phyloP scores from a whole-genome alignment of 495 filamentous ascomycete species.

The Patellaria atrata region DNA sequence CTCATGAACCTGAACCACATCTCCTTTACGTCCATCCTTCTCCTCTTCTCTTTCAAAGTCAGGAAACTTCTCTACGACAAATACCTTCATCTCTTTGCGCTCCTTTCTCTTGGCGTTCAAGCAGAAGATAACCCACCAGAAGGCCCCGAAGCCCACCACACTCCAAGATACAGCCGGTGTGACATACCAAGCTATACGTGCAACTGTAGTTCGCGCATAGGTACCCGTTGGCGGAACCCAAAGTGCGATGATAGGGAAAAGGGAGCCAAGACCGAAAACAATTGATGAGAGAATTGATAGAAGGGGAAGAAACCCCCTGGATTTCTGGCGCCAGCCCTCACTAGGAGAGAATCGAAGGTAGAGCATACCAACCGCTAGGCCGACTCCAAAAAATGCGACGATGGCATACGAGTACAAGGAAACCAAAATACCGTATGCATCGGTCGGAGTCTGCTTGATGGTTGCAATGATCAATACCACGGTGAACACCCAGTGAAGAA shows the following conservation, averaged over 20 bases:
- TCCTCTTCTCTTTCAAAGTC: conserved; percentile 1
- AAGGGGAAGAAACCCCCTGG: background rate
- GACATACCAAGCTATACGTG: conserved; percentile 2
- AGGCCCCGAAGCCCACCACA: background rate
- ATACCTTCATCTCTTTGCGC: conserved; percentile 1
- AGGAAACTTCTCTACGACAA: conserved; percentile 1
- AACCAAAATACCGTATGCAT: conserved; percentile 7
- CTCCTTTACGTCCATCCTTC: too few species aligned
- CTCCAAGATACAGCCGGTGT: conserved; percentile 2
- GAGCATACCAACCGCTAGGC: conserved; percentile 8
- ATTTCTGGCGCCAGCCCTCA: conserved; percentile 3
- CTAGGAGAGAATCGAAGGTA: conserved; percentile 3
- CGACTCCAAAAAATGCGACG: conserved; percentile 1
- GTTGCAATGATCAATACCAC: conserved; percentile 10
- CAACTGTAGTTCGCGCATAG: background rate
- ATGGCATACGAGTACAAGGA: conserved; percentile 5
- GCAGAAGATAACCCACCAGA: conserved; percentile 1
- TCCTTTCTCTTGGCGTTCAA: background rate
- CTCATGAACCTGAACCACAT: conserved; percentile 1
- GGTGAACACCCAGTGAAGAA: conserved; percentile 6
- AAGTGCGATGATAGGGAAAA: conserved; percentile 6
- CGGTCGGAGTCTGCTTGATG: background rate
- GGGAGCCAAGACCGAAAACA: conserved; percentile 6
- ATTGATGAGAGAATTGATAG: conserved; percentile 6
- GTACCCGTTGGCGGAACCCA: conserved; percentile 9